Percentiles rank a stretch among this genome's conserved stretches.
Conservation (phyloP, 2,329 filamentous ascomycete species). For the Fusarium sp. region DNA sequence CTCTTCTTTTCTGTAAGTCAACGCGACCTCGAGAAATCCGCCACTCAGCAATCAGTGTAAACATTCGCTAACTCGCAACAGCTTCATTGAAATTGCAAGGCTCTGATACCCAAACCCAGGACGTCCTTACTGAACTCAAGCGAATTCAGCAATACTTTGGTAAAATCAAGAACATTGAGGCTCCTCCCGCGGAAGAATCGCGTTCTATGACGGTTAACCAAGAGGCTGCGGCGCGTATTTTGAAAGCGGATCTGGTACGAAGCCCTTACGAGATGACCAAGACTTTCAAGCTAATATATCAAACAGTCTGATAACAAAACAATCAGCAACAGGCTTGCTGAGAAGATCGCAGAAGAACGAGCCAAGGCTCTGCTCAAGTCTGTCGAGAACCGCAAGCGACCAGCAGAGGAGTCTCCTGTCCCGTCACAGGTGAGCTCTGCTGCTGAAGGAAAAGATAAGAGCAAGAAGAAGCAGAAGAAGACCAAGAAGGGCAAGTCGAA, state of each 20-base stretch:
- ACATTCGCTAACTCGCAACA: slow-evolving; percentile 14
- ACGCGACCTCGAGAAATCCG: too few relatives aligned
- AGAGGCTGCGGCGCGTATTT: slow-evolving; percentile 81
- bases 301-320: slow-evolving; percentile 63
- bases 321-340: slow-evolving; percentile 64
- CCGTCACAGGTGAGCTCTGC: slow-evolving; percentile 40
- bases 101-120: slow-evolving; percentile 83
- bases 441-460: slow-evolving; percentile 42
- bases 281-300: slow-evolving; percentile 28
- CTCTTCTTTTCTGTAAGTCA: slow-evolving; percentile 80
- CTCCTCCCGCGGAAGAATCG: slow-evolving; percentile 60
- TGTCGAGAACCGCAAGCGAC: slow-evolving; percentile 60
- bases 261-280: not conserved
- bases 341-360: slow-evolving; percentile 68
- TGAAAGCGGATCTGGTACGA: slow-evolving; percentile 82
- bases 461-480: slow-evolving; percentile 53
- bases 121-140: slow-evolving; percentile 86
- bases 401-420: slow-evolving; percentile 52
- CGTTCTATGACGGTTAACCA: slow-evolving; percentile 73
- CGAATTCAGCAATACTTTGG: slow-evolving; percentile 91
- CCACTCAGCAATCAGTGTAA: not conserved
- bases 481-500: slow-evolving; percentile 51
- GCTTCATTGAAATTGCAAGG: slow-evolving; percentile 84
- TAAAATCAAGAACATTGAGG: slow-evolving; percentile 86
- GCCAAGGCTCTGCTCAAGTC: slow-evolving; percentile 64